Percentiles rank a stretch among this genome's conserved stretches.
These are phyloP conservation scores for Boletus mariae DNA, from an alignment of 1,284 basidiomycete genomes.

Conservation along the genomic window DNA sequence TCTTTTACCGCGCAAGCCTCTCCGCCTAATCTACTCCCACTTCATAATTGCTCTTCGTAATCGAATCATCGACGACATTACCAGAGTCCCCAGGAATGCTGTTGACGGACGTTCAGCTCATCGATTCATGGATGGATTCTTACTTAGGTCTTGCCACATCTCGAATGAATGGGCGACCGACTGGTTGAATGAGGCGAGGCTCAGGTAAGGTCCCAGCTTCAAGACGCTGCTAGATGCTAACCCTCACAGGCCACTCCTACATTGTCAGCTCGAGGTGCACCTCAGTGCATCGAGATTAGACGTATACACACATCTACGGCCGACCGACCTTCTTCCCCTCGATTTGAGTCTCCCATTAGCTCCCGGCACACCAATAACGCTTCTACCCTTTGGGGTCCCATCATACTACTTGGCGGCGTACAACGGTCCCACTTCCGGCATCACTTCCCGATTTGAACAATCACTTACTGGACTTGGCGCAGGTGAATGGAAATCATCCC, in stretches of 20 bases:
- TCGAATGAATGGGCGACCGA: constrained; percentile 56
- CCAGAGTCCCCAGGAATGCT: constrained; percentile 34
- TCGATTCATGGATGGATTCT: constrained; percentile 56
- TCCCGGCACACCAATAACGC: constrained; percentile 59
- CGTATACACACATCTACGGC: constrained; percentile 54
- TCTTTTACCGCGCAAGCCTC: constrained; percentile 42
- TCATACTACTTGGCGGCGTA: constrained; percentile 68
- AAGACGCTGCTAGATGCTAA: constrained; percentile 2
- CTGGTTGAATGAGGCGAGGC: constrained; percentile 54
- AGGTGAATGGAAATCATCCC: constrained; percentile 43
- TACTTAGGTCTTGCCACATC: constrained; percentile 45
- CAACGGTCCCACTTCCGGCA: constrained; percentile 55
- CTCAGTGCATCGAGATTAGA: constrained; percentile 48
- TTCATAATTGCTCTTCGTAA: constrained; percentile 48
- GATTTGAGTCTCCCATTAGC: constrained; percentile 40
- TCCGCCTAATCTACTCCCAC: constrained; percentile 43
- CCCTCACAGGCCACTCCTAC: constrained; percentile 48
- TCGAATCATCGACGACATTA: constrained; percentile 54
- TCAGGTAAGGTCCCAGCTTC: constrained; percentile 36
- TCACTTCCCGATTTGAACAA: constrained; percentile 60
- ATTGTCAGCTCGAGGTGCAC: constrained; percentile 57
- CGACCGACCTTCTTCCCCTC: constrained; percentile 52
- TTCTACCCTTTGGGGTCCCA: constrained; percentile 67
- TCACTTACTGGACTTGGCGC: constrained; percentile 59
- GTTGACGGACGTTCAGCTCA: constrained; percentile 30